Conservation (phyloP, 2,329 filamentous ascomycete species). For the Sordariomycetes sp. region DNA sequence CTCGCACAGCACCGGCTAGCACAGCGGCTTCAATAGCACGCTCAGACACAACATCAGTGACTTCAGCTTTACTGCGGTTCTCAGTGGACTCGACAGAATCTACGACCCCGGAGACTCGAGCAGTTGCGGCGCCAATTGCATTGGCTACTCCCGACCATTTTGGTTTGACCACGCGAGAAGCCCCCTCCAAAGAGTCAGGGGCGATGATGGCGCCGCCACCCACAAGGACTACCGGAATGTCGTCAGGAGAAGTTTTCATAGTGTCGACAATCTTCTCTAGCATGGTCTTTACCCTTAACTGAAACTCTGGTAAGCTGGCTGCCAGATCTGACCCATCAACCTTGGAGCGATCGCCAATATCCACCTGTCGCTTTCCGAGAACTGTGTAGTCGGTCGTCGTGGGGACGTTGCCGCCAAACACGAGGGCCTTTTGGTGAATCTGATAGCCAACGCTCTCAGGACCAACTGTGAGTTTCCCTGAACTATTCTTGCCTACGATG, state of each 20-base stretch:
- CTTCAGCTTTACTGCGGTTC: constrained; percentile 26
- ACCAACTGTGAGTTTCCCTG: constrained; percentile 33
- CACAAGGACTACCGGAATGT: constrained; percentile 51
- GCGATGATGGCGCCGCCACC: constrained; percentile 54
- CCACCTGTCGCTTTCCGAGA: constrained; percentile 17
- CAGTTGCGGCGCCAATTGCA: constrained; percentile 55
- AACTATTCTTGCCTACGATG: constrained; percentile 31
- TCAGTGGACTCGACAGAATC: constrained; percentile 42
- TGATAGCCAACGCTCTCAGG: constrained; percentile 55
- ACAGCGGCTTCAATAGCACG: constrained; percentile 27
- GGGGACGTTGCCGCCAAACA: constrained; percentile 46
- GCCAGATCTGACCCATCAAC: neutral
- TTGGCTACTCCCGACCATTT: constrained; percentile 42
- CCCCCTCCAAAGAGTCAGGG: constrained; percentile 44
- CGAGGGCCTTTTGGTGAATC: constrained; percentile 40
- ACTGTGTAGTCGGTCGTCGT: constrained; percentile 51
- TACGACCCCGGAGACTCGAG: constrained; percentile 45
- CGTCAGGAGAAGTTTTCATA: constrained; percentile 54
- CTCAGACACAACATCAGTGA: constrained; percentile 21
- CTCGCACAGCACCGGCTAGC: constrained; percentile 23
- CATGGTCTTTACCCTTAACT: constrained; percentile 34
- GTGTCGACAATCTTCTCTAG: constrained; percentile 48
- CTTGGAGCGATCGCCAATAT: constrained; percentile 27
- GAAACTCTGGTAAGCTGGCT: constrained; percentile 15
- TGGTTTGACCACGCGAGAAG: constrained; percentile 46